Evolutionary conservation across 495 filamentous ascomycete genomes (phyloP), one percentile per base, ranked within the genome.

Genomic region (Hyaloscypha hepaticicola): DNA sequence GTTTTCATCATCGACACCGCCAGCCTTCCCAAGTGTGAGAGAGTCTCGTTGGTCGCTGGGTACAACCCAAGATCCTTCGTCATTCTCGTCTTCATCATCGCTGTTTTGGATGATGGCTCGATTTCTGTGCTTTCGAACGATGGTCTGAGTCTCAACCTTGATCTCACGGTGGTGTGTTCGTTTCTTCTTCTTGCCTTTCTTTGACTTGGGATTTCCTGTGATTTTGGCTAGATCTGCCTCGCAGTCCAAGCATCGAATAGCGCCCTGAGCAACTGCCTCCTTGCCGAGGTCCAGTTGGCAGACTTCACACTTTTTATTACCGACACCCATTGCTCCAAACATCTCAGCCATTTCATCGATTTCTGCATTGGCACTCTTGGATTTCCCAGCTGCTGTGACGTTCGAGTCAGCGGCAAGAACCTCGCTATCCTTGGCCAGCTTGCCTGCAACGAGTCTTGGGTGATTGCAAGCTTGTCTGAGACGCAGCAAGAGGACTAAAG

Each of bases 391-490:
- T 9, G 75, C 67, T 4, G 38, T 45, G 50, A 69, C 64, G 1
- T 75, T 80, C 55, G 84, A 71, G 31, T 85, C 91, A 8, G 88
- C 88, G 0, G 85, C 77, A 41, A 96, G 77, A 19, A 93, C 89
- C 67, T 98, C 95, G 66, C 88, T 90, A 70, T 99, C 94, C 66
- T 90, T 91, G 27, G 87, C 88, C 53, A 97, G 79, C 69, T 91
- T 93, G 55, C 87, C 87, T 64, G 89, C 92, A 58, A 96, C 86
- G 60, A 99, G 79, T 58, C 92, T 85, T 0, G 92, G 91, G 75
- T 99, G 95, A 72, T 99, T 96, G 76, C 95, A 99, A 38, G 91
- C 88, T 75, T 98, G 94, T 58, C 94, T 84, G 63, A 99, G 80
- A 53, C 95, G 88, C 64, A 99, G 78, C 16, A 99, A 83, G 65